Evolutionary conservation across 345 rosid species (phyloP), one percentile per base, ranked within the genome.

Genomic region (Gossypioides kirkii): DNA sequence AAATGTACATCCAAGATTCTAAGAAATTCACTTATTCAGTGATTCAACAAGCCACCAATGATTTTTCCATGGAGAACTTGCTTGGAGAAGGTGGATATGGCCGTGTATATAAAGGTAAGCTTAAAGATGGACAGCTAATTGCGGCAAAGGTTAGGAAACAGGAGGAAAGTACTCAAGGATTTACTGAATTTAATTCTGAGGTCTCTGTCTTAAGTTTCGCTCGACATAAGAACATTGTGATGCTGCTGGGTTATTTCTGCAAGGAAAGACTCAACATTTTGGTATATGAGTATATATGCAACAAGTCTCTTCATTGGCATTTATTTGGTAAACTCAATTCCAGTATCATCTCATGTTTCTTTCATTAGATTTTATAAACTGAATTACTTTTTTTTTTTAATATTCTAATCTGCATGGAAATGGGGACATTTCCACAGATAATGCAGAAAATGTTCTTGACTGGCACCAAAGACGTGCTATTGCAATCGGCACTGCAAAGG

Each of bases 81-180:
- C 49, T 86, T 20, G 92, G 92, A 69, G 92, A 85, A 80, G 92
- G 92, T 62, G 88, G 92, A 69, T 86, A 79, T 53, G 90, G 92
- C 28, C 85, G 73, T 62, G 90, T 88, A 8, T 86, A 80, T 56
- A 86, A 84, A 77, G 90, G 92, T 54, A 53, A 72, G 75, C 89
- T 86, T 42, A 84, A 64, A 74, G 88, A 85, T 41, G 92, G 90
- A 18, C 90, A 81, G 60, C 75, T 73, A 63, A 85, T 88, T 61
- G 90, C 90, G 7, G 90, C 87, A 36, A 88, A 88, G 79, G 89
- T 88, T 5, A 75, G 77, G 42, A 88, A 88, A 81, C 84, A 88
- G 77, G 89, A 88, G 77, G 89, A 83, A 13, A 86, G 90, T 63
- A 58, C 80, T 2, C 92, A 84, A 80, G 92, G 90, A 4, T 85